Base-by-base conservation (phyloP, 2,329 filamentous ascomycete species). In the Curvularia sp. region DNA sequence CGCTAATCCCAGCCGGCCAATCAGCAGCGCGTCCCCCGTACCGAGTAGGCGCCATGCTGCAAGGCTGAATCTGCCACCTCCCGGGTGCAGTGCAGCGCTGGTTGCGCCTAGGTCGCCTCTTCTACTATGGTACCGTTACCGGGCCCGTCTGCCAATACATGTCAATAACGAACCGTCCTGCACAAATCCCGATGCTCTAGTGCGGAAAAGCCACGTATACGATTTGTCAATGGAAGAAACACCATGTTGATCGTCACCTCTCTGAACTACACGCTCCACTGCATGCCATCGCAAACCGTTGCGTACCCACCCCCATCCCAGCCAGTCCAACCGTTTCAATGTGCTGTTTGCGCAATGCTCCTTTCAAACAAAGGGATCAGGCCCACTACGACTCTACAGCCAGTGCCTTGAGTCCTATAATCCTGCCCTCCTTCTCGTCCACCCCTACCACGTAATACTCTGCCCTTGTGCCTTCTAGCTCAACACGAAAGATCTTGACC, bases 401-500 rank as follows among this genome's bases (percentile, higher is more conserved):
- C 78, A 92, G 80, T 10, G 89, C 91, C 83, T 92, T 94, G 55
- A 89, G 83, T 13, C 93, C 93, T 7, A 97, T 87, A 59, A 97
- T 70, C 78, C 83, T 85, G 18, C 82, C 84, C 12, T 83, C 84
- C 50, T 84, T 80, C 15, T 79, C 78, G 69, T 88, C 83, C 66
- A 89, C 75, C 22, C 86, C 86, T 47, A 97, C 80, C 58, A 97
- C 80, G 84, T 89, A 97, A 77, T 96, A 96, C 78, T 96, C 91
- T 13, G 84, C 83, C 72, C 89, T 84, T 26, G 88, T 86, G 12
- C 81, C 80, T 44, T 85, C 87, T 67, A 86, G 81, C 58, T 83
- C 80, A 8, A 96, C 86, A 53, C 85, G 82, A 71, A 95, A 97
- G 22, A 96, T 88, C 72, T 88, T 86, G 52, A 94, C 85, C 63